phyloP scores from a whole-genome alignment of 306 rosid genomes.

The Pachyrhizus erosus region DNA sequence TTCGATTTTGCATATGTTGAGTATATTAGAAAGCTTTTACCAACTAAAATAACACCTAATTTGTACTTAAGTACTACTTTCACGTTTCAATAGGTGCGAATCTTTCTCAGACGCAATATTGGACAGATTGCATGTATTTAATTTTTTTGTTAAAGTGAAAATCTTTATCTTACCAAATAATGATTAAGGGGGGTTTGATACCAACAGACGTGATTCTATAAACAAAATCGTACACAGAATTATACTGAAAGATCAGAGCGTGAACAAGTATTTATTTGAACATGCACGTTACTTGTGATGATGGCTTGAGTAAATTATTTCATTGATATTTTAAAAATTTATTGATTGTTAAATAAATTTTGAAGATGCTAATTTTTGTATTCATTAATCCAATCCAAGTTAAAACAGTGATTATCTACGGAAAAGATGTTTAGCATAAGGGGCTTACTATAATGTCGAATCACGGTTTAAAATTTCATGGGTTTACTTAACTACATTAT shows the following conservation, averaged over 20 bases:
- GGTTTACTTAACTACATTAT: too few species aligned
- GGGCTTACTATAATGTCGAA: background rate
- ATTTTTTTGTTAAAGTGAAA: background rate
- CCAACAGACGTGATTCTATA: background rate
- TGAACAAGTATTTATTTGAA: background rate
- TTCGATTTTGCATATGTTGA: background rate
- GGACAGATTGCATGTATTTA: background rate
- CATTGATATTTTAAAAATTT: background rate
- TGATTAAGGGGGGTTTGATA: background rate
- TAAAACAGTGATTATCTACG: background rate
- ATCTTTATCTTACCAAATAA: constrained; percentile 7
- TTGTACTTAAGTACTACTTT: background rate
- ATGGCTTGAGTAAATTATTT: constrained; percentile 15
- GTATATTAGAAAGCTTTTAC: background rate
- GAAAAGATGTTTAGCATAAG: background rate
- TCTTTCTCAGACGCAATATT: background rate
- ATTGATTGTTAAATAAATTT: background rate
- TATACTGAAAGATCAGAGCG: background rate
- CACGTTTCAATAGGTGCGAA: background rate
- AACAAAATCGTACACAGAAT: background rate
- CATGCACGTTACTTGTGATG: constrained; percentile 32
- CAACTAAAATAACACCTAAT: background rate
- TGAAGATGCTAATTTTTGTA: background rate
- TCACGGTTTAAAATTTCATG: background rate
- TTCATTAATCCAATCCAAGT: background rate